Evolutionary conservation across 331 rosid genomes (phyloP), one percentile per base, ranked within the genome.

Genomic region (Rosa hybrid): DNA sequence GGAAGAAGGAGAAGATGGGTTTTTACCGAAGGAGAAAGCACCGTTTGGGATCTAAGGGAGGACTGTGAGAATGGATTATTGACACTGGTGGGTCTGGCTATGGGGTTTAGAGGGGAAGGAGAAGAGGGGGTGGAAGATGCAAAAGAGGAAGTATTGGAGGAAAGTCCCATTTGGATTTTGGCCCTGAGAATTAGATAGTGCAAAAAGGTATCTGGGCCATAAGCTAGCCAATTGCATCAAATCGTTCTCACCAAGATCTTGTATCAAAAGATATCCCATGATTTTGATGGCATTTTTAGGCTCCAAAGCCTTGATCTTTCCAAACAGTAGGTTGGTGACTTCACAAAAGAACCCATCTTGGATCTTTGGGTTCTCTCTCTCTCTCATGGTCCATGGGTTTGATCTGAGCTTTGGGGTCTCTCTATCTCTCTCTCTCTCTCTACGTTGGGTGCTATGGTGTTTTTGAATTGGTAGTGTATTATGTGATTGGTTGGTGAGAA

Each of bases 51-150:
- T 87, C 92, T 86, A 0, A 94, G 91, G 4, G 96, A 90, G 17
- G 91, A 84, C 34, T 86, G 90, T 0, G 98, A 87, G 79, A 90
- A 89, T 3, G 94, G 93, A 89, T 90, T 91, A 39, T 34, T 48
- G 72, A 4, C 5, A 12, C 76, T 53, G 25, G 81, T 73, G 18
- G 93, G 89, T 76, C 94, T 90, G 4, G 90, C 80, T 70, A 89
- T 91, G 70, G 97, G 97, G 83, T 91, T 93, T 3, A 91, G 90
- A n/a, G 92, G 90, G 0, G 89, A 89, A 45, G 87, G 88, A 74
- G 90, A 85, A 4, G 87, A 80, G 20, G 90, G 87, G 1, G 90
- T 56, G 4, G 84, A 69, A 6, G 90, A 56, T 6, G 84, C 20
- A 27, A 84, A 77, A 45, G 45, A 83, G 23, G 86, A 75, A 45